Evolutionary conservation across 2,329 filamentous ascomycete genomes (phyloP), one percentile per base, ranked within the genome.

Genomic region (Fusarium veterinarium): DNA sequence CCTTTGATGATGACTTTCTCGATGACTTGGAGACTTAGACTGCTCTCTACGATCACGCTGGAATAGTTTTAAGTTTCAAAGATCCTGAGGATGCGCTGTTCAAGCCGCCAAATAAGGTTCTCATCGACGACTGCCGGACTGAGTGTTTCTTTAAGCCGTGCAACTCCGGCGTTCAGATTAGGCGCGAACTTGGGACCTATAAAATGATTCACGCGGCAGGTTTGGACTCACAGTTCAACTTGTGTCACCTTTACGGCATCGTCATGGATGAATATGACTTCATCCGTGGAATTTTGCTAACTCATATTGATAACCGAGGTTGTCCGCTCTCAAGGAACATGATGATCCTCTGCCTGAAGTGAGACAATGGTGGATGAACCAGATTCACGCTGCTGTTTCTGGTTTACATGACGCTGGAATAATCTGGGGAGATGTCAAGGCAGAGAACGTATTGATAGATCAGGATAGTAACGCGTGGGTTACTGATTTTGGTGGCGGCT

Each of bases 61-160:
- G 62, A 19, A 74, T 77, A 38, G 51, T 64, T 14, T 30, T 76
- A 14, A 67, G 64, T 31, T 75, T 68, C 33, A 9, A 72, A 8
- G 13, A 71, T 30, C 69, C 70, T 8, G 28, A 73, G 40, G 73
- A 78, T 38, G 71, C 70, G 4, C 73, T 78, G 19, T 76, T 76
- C 20, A 70, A 72, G 46, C 51, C 12, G 19, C 75, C 72, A 1
- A 68, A 9, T 4, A 75, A 71, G 16, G 71, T 77, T 14, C 52
- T 76, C 3, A 73, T 77, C 17, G 48, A 72, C 5, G 45, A 73
- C 14, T n/a, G 62, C 19, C 23, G 62, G 38, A 65, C 33, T 17
- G 52, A 67, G 46, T 77, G 73, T 42, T 76, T 75, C 65, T 76
- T 72, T 30, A 77, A 76, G 37, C 65, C 57, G 23, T 75, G 62